A percentile compares a stretch with the other conserved stretches of the same genome.
Conservation (phyloP, 1,284 basidiomycete genomes). For the Trichosporon sp. region DNA sequence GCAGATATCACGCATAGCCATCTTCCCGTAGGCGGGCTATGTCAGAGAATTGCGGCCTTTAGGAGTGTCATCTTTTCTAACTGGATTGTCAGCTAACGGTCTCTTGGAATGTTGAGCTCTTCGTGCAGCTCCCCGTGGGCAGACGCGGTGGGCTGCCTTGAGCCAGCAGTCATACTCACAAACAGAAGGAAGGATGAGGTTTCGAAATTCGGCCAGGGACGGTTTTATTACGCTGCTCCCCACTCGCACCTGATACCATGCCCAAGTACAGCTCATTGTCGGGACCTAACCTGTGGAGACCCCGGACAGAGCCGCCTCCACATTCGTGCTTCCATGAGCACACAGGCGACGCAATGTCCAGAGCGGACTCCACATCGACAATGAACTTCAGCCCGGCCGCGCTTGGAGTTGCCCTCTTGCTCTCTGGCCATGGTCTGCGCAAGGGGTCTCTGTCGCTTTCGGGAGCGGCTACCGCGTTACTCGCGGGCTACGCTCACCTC, state of each 20-base stretch:
- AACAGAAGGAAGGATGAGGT: constrained; percentile 7
- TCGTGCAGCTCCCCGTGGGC: background rate
- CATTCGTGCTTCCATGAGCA: background rate
- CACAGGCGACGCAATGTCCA: background rate
- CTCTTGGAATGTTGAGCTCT: background rate
- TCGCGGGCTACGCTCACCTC: constrained; percentile 59
- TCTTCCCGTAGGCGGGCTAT: constrained; percentile 3
- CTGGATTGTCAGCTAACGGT: constrained; percentile 7
- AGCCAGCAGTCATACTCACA: background rate
- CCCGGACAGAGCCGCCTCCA: constrained; percentile 2
- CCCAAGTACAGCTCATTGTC: background rate
- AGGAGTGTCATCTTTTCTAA: constrained; percentile 38
- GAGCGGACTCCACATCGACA: background rate
- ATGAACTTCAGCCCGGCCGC: background rate
- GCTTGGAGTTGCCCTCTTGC: constrained; percentile 14
- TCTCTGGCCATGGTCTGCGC: constrained; percentile 56
- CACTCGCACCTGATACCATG: background rate
- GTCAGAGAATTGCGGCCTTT: constrained; percentile 7
- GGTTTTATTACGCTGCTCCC: background rate
- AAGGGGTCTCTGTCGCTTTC: constrained; percentile 49
- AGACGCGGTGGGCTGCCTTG: background rate
- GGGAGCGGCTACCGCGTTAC: constrained; percentile 64
- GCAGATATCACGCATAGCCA: constrained; percentile 28
- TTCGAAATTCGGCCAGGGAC: constrained; percentile 1
- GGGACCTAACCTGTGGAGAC: background rate